A percentile compares a stretch with the other conserved stretches of the same genome.
These are phyloP conservation scores for Leucocoprinus sp. DNA, from an alignment of 768 basidiomycete species.

Conservation along the genomic window DNA sequence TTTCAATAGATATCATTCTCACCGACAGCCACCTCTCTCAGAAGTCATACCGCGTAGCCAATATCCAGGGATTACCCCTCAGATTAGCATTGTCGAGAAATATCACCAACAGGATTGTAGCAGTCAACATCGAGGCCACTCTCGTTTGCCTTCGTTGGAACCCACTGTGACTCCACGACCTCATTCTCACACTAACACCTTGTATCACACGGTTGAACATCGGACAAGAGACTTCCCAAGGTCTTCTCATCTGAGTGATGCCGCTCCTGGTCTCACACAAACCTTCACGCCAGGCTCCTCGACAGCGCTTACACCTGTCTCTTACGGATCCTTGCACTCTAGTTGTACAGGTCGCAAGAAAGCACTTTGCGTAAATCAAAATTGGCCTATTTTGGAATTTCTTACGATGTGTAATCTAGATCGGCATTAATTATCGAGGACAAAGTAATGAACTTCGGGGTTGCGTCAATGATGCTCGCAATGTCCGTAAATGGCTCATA, in stretches of 20 bases:
- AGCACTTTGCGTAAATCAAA: slow-evolving; percentile 63
- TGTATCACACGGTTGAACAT: no score
- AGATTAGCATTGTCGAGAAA: slow-evolving; percentile 18
- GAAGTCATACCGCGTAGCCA: background rate
- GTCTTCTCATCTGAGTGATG: no score
- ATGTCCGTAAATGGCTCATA: slow-evolving; percentile 60
- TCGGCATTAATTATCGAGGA: slow-evolving; percentile 75
- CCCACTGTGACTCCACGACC: slow-evolving; percentile 12
- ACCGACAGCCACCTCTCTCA: slow-evolving; percentile 1
- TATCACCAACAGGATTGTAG: slow-evolving; percentile 17
- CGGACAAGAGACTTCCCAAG: no score
- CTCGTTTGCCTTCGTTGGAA: slow-evolving; percentile 11
- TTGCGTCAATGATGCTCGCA: slow-evolving; percentile 75
- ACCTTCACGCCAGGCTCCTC: slow-evolving; percentile 8
- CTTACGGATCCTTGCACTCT: slow-evolving; percentile 59
- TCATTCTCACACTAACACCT: slow-evolving; percentile 14
- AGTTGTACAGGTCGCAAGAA: slow-evolving; percentile 73
- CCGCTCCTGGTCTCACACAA: slow-evolving; percentile 6
- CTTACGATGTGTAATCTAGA: slow-evolving; percentile 30
- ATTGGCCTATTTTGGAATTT: background rate
- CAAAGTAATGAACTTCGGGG: slow-evolving; percentile 57
- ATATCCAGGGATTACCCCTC: slow-evolving; percentile 10
- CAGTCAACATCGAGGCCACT: slow-evolving; percentile 10
- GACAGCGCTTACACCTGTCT: slow-evolving; percentile 15
- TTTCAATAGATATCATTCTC: slow-evolving; percentile 11